phyloP scores from a whole-genome alignment of 2,329 filamentous ascomycete genomes.

The Colletotrichum camelliae region DNA sequence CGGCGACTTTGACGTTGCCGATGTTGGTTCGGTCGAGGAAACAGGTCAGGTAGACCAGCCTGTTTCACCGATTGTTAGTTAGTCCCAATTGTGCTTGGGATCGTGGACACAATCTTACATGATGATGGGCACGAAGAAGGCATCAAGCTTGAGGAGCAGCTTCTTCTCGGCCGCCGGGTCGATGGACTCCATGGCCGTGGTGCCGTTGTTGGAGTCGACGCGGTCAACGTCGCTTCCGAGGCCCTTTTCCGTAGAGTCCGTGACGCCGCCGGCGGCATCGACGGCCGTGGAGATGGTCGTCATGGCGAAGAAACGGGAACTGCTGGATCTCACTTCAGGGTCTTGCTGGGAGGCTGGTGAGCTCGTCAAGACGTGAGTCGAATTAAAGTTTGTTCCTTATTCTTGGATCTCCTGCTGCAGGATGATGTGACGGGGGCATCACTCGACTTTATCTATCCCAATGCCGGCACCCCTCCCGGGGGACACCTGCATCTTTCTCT shows the following conservation, averaged over 20 bases:
- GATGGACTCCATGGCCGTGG: slow-evolving; percentile 24
- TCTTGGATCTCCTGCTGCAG: background rate
- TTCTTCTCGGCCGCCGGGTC: slow-evolving; percentile 33
- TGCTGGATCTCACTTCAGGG: background rate
- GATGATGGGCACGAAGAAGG: slow-evolving; percentile 46
- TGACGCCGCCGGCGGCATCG: background rate
- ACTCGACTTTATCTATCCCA: slow-evolving; percentile 1
- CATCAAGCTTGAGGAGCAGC: slow-evolving; percentile 36
- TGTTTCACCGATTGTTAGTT: background rate
- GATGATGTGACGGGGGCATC: background rate
- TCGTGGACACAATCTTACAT: slow-evolving; percentile 33
- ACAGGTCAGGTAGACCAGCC: slow-evolving; percentile 56
- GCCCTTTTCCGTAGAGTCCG: slow-evolving; percentile 1
- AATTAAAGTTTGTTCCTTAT: background rate
- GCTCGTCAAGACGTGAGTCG: background rate
- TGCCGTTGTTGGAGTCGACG: slow-evolving; percentile 4
- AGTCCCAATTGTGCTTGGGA: background rate
- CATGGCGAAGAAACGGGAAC: background rate
- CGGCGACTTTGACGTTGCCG: slow-evolving; percentile 52
- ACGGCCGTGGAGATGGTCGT: background rate
- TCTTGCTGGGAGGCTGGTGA: background rate
- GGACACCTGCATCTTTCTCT: background rate
- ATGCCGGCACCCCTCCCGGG: background rate
- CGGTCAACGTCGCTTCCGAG: slow-evolving; percentile 11
- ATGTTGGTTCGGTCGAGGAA: slow-evolving; percentile 62